phyloP scores from a whole-genome alignment of 1,284 basidiomycete species.

The Polyporus tsugae region DNA sequence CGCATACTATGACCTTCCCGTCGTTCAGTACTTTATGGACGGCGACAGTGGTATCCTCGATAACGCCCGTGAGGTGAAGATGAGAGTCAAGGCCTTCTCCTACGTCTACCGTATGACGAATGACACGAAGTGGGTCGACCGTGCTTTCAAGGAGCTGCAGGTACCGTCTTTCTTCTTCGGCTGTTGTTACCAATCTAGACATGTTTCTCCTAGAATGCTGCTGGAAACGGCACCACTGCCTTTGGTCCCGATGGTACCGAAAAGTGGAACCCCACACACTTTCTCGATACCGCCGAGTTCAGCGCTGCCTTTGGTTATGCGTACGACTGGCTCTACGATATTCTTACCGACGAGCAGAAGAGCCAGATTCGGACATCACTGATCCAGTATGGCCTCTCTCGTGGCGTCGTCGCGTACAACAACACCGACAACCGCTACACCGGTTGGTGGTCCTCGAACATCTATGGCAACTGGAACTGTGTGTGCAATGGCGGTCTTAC shows the following conservation, averaged over 20 bases:
- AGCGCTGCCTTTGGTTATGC: constrained; percentile 89
- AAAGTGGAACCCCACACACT: constrained; percentile 90
- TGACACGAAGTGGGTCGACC: constrained; percentile 88
- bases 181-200: constrained; percentile 1
- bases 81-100: constrained; percentile 90
- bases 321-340: constrained; percentile 95
- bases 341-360: constrained; percentile 82
- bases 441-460: constrained; percentile 70
- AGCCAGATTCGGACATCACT: constrained; percentile 78
- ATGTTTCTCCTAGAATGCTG: constrained; percentile 62
- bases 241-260: constrained; percentile 68
- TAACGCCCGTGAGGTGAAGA: constrained; percentile 89
- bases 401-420: constrained; percentile 63
- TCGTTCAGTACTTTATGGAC: constrained; percentile 82
- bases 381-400: constrained; percentile 80
- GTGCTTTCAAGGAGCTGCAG: constrained; percentile 85
- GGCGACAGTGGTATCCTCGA: constrained; percentile 94
- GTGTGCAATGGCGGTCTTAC: constrained; percentile 95
- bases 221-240: constrained; percentile 63
- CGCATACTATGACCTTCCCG: constrained; percentile 64
- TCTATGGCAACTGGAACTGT: constrained; percentile 95
- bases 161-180: constrained; percentile 49
- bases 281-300: constrained; percentile 95
- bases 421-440: constrained; percentile 48
- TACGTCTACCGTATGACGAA: constrained; percentile 94